Base-by-base conservation (phyloP, 176 grass and related monocot species). In the Triticum urartu region DNA sequence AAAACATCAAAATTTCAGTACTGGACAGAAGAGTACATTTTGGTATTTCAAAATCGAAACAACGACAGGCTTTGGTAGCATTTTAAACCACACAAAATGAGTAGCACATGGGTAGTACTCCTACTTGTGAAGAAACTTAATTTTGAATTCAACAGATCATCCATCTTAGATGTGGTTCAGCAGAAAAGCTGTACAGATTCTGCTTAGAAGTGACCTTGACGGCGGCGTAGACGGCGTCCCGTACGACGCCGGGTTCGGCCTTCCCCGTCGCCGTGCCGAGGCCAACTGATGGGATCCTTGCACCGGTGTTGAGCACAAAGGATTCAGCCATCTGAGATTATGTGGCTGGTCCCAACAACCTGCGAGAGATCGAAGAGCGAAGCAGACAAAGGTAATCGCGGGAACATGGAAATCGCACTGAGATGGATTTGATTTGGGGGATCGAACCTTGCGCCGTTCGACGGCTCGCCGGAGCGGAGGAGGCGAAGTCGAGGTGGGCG, bases 271-370 rank as follows among this genome's bases (percentile, higher is more conserved):
- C 42, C 11, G 89, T 87, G 6, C 94, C 91, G 22, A 95, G 83
- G 0, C 94, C 91, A 61, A 95, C 47, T 0, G 89, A 79, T 2
- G 91, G 94, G 30, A 95, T 88, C 64, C 72, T 91, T 20, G 91
- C 84, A 9, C 94, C 89, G 4, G 87, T 95, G 36, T 88, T 95
- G 8, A 95, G 84, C 2, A 86, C 72, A 34, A 93, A 95, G 22
- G 68, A 85, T 58, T 74, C 67, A 3, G 82, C 81, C 87, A 89
- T 89, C 72, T 18, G 13, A 50, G 42, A 17, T 12, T 48, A 6
- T 73, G 2, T 17, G 17, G 48, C 39, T 73, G 70, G 42, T 43
- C 42, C 39, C n/a, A 39, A 45, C 70, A 73, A 2, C 42, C 42
- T 28, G 42, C 12, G 22, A 24, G 24, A 6, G 24, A 50, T 50